phyloP scores from a whole-genome alignment of 2,329 filamentous ascomycete species.

The Fusarium haematococcum region DNA sequence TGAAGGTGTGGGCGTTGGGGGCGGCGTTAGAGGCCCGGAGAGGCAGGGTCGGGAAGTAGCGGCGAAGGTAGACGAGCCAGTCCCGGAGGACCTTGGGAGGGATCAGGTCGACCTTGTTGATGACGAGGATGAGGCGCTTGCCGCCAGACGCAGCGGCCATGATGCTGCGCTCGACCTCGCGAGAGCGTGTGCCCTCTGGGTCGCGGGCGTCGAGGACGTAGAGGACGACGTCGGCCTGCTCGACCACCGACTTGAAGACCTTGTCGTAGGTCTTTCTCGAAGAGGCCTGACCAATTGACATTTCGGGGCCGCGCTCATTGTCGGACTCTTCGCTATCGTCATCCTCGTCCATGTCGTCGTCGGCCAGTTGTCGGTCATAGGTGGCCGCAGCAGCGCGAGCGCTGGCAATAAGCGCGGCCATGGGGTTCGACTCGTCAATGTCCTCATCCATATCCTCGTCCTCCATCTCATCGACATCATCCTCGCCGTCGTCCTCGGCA shows the following conservation, averaged over 20 bases:
- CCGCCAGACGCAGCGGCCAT: constrained; percentile 87
- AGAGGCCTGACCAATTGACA: constrained; percentile 65
- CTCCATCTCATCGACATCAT: constrained; percentile 62
- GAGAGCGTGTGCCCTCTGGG: constrained; percentile 89
- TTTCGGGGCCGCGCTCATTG: constrained; percentile 67
- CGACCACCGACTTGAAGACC: constrained; percentile 93
- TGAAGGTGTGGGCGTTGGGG: constrained; percentile 89
- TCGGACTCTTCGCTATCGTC: constrained; percentile 57
- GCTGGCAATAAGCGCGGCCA: constrained; percentile 90
- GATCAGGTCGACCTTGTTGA: constrained; percentile 96
- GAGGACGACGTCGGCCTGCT: constrained; percentile 88
- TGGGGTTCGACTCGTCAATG: constrained; percentile 81
- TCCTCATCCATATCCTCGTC: constrained; percentile 67
- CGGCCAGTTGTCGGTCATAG: constrained; percentile 75
- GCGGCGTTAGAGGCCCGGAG: constrained; percentile 86
- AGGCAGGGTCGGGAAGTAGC: constrained; percentile 91
- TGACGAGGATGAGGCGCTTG: constrained; percentile 89
- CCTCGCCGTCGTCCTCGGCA: constrained; percentile 60
- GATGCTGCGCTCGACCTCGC: constrained; percentile 89
- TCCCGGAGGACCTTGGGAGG: constrained; percentile 83
- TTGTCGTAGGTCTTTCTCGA: constrained; percentile 94
- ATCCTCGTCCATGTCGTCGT: constrained; percentile 67
- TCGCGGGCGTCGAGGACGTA: constrained; percentile 95
- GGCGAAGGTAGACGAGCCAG: constrained; percentile 86
- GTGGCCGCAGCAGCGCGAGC: constrained; percentile 81